phyloP scores from a whole-genome alignment of 805 yeast species.

The Saccharomycopsis javanensis region DNA sequence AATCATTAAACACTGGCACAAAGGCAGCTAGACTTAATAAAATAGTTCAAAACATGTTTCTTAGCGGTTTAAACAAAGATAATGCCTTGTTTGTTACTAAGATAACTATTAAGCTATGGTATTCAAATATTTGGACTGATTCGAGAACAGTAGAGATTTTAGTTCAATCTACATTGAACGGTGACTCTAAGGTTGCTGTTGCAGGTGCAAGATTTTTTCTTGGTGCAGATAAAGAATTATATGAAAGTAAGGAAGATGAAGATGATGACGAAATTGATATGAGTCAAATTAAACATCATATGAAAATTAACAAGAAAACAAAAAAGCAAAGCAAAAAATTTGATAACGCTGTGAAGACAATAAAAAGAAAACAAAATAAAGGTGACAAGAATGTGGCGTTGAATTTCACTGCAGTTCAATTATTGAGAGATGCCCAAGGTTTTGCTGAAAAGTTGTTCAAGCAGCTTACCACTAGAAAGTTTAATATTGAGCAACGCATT shows the following conservation, averaged over 20 bases:
- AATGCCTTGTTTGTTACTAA: slow-evolving; percentile 95
- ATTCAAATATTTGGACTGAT: slow-evolving; percentile 98
- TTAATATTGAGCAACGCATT: slow-evolving; percentile 81
- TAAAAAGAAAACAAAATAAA: slow-evolving; percentile 47
- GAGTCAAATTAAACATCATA: slow-evolving; percentile 48
- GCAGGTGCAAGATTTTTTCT: slow-evolving; percentile 88
- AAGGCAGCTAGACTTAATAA: slow-evolving; percentile 84
- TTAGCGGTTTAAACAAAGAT: slow-evolving; percentile 68
- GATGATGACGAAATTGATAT: slow-evolving; percentile 63
- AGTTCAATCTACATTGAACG: slow-evolving; percentile 90
- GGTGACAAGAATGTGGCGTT: slow-evolving; percentile 40
- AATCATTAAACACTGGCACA: slow-evolving; percentile 77
- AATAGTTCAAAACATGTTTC: slow-evolving; percentile 84
- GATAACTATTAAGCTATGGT: slow-evolving; percentile 90
- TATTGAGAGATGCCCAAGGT: slow-evolving; percentile 94
- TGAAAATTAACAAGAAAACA: slow-evolving; percentile 75
- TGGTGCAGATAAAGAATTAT: slow-evolving; percentile 79
- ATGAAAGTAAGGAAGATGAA: slow-evolving; percentile 71
- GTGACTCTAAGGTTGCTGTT: slow-evolving; percentile 74
- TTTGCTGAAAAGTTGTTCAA: slow-evolving; percentile 81
- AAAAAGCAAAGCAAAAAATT: slow-evolving; percentile 73
- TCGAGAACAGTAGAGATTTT: slow-evolving; percentile 93
- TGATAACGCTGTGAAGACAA: slow-evolving; percentile 58
- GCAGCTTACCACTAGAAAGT: slow-evolving; percentile 60
- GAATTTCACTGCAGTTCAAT: slow-evolving; percentile 90